Evolutionary conservation across 2,329 filamentous ascomycete species (phyloP).

Genomic region (Hypoxylon sp.): DNA sequence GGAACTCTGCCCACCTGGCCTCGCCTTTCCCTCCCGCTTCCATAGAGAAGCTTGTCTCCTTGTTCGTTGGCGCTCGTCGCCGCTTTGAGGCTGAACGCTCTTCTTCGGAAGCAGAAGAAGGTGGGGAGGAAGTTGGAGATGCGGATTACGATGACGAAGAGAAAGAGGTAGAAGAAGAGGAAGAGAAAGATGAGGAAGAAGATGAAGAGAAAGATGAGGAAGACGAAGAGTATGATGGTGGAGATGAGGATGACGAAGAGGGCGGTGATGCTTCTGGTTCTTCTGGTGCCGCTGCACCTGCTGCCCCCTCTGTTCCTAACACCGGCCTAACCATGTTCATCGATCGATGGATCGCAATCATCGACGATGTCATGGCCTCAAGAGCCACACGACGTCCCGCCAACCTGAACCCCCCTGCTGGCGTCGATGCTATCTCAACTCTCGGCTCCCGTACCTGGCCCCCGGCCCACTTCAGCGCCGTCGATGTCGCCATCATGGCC

Average conservation of each 20-base stretch:
- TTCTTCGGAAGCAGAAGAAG: not conserved
- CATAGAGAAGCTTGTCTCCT: constrained; percentile 20
- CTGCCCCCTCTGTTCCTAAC: not conserved
- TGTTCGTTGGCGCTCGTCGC: constrained; percentile 31
- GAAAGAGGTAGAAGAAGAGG: too few species aligned
- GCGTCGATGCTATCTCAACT: not conserved
- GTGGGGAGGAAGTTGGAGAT: too few species aligned
- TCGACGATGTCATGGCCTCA: constrained; percentile 16
- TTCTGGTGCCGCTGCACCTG: too few species aligned
- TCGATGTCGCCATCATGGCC: constrained; percentile 36
- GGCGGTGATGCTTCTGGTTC: too few species aligned
- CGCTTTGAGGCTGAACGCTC: constrained; percentile 6
- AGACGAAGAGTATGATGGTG: too few species aligned
- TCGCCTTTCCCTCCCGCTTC: constrained; percentile 11
- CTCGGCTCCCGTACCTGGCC: constrained; percentile 26
- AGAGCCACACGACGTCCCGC: not conserved
- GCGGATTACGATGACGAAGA: not conserved
- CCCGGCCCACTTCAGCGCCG: constrained; percentile 15
- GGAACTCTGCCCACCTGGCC: constrained; percentile 20
- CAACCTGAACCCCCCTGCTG: constrained; percentile 6
- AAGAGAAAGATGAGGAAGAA: too few species aligned
- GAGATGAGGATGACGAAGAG: too few species aligned
- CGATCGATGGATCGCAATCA: constrained; percentile 22
- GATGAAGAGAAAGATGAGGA: not conserved
- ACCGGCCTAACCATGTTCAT: constrained; percentile 8